Evolutionary conservation across 2,329 filamentous ascomycete genomes (phyloP).

Genomic region (Fusarium sterilihyphosum): DNA sequence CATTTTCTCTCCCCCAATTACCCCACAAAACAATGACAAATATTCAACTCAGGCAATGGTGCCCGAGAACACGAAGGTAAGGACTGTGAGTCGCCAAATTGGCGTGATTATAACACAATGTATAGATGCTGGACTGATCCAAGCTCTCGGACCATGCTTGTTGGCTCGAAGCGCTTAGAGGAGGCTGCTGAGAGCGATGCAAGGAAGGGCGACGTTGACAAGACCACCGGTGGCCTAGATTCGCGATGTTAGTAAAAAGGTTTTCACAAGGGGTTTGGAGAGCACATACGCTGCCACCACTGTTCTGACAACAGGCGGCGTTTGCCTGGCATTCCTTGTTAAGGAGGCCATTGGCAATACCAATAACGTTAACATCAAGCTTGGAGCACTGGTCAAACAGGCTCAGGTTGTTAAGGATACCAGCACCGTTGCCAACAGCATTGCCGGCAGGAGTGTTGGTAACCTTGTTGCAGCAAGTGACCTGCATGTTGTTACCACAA

Average conservation of each 20-base stretch:
- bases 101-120: neutral
- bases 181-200: neutral
- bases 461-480: conserved; percentile 10
- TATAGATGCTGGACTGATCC: neutral
- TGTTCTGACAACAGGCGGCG: conserved; percentile 6
- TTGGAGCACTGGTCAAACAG: conserved; percentile 3
- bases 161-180: neutral
- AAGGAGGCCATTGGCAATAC: neutral
- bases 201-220: conserved; percentile 5
- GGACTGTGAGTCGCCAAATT: neutral
- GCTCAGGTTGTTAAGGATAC: neutral
- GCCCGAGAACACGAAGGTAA: neutral
- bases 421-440: neutral
- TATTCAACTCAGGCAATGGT: neutral
- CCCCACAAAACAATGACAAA: neutral
- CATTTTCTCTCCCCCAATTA: neutral
- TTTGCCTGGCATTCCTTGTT: conserved; percentile 12
- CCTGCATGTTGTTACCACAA: neutral
- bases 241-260: neutral
- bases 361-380: neutral
- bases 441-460: neutral
- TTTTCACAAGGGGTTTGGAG: rapidly evolving
- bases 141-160: neutral
- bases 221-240: neutral
- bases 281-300: neutral